phyloP scores from a whole-genome alignment of 345 rosid genomes.

The Aethionema arabicum region DNA sequence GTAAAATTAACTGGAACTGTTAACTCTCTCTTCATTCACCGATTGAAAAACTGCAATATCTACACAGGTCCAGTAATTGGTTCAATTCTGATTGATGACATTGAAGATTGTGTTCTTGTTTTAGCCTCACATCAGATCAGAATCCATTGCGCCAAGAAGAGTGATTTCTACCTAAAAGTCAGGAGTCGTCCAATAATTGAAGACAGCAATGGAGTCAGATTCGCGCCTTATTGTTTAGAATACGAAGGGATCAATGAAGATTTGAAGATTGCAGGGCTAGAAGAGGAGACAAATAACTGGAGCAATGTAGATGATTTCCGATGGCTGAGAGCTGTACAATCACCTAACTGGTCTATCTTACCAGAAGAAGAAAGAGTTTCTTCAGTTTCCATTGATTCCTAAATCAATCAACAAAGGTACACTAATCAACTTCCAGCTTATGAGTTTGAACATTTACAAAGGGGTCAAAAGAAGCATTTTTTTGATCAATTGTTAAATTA shows the following conservation, averaged over 20 bases:
- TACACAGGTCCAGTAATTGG: constrained; percentile 72
- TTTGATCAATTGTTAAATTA: too few species aligned
- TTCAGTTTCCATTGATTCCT: constrained; percentile 35
- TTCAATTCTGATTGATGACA: constrained; percentile 77
- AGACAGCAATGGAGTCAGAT: constrained; percentile 62
- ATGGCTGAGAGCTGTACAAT: constrained; percentile 82
- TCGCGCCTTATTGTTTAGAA: constrained; percentile 72
- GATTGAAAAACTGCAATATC: constrained; percentile 54
- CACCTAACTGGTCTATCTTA: constrained; percentile 78
- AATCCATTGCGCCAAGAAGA: constrained; percentile 56
- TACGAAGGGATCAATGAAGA: constrained; percentile 74
- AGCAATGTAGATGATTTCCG: constrained; percentile 79
- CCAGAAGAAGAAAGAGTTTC: constrained; percentile 57
- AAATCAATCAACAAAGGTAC: background rate
- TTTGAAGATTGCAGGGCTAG: constrained; percentile 55
- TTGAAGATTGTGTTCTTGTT: constrained; percentile 58
- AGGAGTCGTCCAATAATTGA: constrained; percentile 90
- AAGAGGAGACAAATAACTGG: constrained; percentile 70
- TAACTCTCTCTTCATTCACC: constrained; percentile 57
- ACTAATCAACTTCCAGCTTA: too few species aligned
- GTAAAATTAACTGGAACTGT: constrained; percentile 56
- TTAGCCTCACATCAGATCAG: constrained; percentile 89
- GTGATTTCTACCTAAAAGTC: constrained; percentile 78
- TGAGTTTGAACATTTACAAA: too few species aligned
- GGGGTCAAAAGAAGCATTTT: too few species aligned